Conservation (phyloP, 2,329 filamentous ascomycete genomes). For the Botrytis cinerea region DNA sequence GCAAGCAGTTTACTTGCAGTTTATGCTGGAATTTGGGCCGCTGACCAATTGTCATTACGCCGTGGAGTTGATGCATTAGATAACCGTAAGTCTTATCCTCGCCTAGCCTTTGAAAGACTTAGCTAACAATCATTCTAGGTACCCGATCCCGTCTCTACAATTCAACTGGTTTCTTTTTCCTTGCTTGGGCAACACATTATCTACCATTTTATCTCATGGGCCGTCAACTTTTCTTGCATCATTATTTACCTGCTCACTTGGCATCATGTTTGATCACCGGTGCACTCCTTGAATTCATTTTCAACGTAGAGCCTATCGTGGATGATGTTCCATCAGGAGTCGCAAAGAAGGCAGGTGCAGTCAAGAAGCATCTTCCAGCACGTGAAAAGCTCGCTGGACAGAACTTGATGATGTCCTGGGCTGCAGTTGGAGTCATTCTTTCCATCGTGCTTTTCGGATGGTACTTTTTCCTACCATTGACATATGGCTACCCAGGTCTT, state of each 20-base stretch:
- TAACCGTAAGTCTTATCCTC: slow-evolving; percentile 68
- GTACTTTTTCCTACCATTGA: slow-evolving; percentile 92
- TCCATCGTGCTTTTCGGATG: slow-evolving; percentile 71
- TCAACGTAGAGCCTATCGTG: slow-evolving; percentile 77
- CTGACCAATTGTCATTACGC: slow-evolving; percentile 90
- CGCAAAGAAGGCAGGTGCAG: slow-evolving; percentile 48
- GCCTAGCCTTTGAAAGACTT: neutral
- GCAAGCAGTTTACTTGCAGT: slow-evolving; percentile 89
- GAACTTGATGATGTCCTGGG: slow-evolving; percentile 77
- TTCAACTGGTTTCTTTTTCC: slow-evolving; percentile 98
- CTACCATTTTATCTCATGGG: slow-evolving; percentile 98
- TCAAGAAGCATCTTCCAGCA: slow-evolving; percentile 69
- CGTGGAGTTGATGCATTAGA: slow-evolving; percentile 93
- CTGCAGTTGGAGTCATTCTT: slow-evolving; percentile 71
- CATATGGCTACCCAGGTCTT: slow-evolving; percentile 91
- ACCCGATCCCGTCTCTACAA: slow-evolving; percentile 95
- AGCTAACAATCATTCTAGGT: slow-evolving; percentile 53
- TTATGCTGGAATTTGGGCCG: slow-evolving; percentile 86
- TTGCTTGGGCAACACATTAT: slow-evolving; percentile 97
- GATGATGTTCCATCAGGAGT: slow-evolving; percentile 49
- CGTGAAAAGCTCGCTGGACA: slow-evolving; percentile 78
- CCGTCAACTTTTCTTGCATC: slow-evolving; percentile 94
- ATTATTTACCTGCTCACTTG: slow-evolving; percentile 93
- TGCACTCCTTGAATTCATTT: slow-evolving; percentile 91
- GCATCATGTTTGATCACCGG: slow-evolving; percentile 89